Conservation (phyloP, 192 early-diverging fungal genomes). For the Mortierella antarctica region DNA sequence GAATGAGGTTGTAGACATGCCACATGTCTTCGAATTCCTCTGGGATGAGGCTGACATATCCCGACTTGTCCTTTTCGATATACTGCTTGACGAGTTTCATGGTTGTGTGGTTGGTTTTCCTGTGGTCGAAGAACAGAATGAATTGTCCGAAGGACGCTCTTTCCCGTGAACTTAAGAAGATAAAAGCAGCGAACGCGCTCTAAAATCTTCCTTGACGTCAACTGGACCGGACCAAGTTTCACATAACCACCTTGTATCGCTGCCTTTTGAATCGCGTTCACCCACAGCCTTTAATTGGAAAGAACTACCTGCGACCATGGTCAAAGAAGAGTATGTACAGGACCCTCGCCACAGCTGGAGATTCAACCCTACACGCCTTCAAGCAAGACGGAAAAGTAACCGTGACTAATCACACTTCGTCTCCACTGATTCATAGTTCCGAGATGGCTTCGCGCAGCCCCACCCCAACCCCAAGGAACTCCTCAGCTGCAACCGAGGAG, state of each 20-base stretch:
- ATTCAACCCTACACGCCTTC: no score
- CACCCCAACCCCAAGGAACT: constrained; percentile 11
- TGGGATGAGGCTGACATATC: constrained; percentile 83
- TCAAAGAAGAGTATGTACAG: no score
- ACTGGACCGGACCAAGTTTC: no score
- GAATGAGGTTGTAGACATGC: constrained; percentile 93
- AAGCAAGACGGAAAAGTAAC: neutral
- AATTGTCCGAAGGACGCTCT: neutral
- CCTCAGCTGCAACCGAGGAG: constrained; percentile 3
- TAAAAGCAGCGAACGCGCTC: neutral
- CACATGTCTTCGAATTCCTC: constrained; percentile 99
- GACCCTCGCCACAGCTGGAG: no score
- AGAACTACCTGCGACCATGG: no score
- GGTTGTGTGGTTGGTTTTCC: constrained; percentile 66
- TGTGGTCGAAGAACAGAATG: neutral
- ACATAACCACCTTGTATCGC: no score
- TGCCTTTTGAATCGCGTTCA: no score
- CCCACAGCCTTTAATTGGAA: no score
- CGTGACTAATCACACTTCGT: neutral
- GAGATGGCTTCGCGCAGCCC: constrained; percentile 48
- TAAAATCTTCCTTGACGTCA: no score
- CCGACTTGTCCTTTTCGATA: constrained; percentile 76
- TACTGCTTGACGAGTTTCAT: constrained; percentile 48
- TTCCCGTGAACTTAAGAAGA: neutral
- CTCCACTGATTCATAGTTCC: constrained; percentile 8